Conservation (phyloP, 1,284 basidiomycete genomes). For the Leccinum fuscescens region DNA sequence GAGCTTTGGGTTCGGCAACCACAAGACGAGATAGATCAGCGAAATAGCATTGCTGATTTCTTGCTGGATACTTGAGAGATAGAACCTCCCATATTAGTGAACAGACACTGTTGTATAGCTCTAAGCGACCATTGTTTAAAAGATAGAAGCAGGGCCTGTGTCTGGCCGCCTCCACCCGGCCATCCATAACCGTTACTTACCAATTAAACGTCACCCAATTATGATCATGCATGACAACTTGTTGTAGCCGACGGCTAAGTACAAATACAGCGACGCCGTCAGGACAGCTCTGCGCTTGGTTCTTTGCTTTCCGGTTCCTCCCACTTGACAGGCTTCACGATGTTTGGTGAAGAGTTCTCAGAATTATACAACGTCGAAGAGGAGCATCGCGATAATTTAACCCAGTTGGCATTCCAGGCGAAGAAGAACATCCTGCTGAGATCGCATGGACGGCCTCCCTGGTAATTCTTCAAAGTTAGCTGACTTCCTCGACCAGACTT, state of each 20-base stretch:
- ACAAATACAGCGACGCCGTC: conserved; percentile 27
- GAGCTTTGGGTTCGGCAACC: conserved; percentile 24
- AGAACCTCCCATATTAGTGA: background rate
- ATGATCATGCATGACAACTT: conserved; percentile 5
- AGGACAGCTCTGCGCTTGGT: conserved; percentile 18
- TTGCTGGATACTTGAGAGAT: conserved; percentile 28
- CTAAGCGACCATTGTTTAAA: background rate
- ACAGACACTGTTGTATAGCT: background rate
- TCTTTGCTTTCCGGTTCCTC: background rate
- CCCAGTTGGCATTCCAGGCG: conserved; percentile 24
- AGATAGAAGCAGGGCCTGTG: background rate
- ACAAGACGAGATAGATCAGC: conserved; percentile 33
- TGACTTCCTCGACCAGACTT: conserved; percentile 4
- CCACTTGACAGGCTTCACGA: conserved; percentile 8
- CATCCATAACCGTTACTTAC: background rate
- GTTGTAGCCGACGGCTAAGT: conserved; percentile 26
- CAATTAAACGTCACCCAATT: background rate
- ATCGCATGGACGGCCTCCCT: conserved; percentile 78
- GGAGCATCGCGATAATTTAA: conserved; percentile 15
- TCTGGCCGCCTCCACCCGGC: background rate
- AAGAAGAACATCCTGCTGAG: conserved; percentile 79
- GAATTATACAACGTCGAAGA: conserved; percentile 22
- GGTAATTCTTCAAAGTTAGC: conserved; percentile 46
- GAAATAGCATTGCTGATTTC: conserved; percentile 35
- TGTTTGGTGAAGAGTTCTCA: conserved; percentile 31